These are phyloP conservation scores for Blastobotrys ciferrii DNA, from an alignment of 1,139 yeast genomes.

Conservation along the genomic window DNA sequence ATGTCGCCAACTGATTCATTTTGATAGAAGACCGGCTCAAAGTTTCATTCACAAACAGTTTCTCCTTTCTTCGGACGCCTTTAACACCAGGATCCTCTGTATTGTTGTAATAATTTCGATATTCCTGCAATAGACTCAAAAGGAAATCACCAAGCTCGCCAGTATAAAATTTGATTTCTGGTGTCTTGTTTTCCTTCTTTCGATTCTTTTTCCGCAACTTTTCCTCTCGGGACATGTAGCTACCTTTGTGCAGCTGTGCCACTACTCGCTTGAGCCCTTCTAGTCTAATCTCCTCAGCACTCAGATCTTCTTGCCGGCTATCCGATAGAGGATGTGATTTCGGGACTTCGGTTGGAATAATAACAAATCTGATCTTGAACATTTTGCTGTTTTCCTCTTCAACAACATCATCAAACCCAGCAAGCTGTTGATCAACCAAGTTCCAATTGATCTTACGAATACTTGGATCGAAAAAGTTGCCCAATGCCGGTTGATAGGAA, in stretches of 20 bases:
- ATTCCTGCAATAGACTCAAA: slow-evolving; percentile 41
- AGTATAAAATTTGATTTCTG: slow-evolving; percentile 83
- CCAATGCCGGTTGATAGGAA: slow-evolving; percentile 56
- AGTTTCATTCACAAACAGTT: slow-evolving; percentile 38
- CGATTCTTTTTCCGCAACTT: slow-evolving; percentile 33
- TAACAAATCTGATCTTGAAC: slow-evolving; percentile 76
- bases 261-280: slow-evolving; percentile 83
- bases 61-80: slow-evolving; percentile 31
- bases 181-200: slow-evolving; percentile 53
- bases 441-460: slow-evolving; percentile 80
- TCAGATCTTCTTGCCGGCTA: slow-evolving; percentile 9
- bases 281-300: slow-evolving; percentile 76
- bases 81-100: slow-evolving; percentile 22
- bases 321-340: slow-evolving; percentile 30
- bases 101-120: slow-evolving; percentile 13
- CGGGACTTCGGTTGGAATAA: slow-evolving; percentile 69
- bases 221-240: slow-evolving; percentile 48
- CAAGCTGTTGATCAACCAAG: slow-evolving; percentile 80
- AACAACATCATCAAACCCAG: slow-evolving; percentile 80
- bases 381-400: slow-evolving; percentile 45
- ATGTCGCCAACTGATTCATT: slow-evolving; percentile 55
- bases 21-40: slow-evolving; percentile 41
- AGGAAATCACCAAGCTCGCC: slow-evolving; percentile 69
- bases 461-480: slow-evolving; percentile 54
- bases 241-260: slow-evolving; percentile 60